A percentile compares a stretch with the other conserved stretches of the same genome.
phyloP scores from a whole-genome alignment of 331 rosid species.

The Acacia concinna region DNA sequence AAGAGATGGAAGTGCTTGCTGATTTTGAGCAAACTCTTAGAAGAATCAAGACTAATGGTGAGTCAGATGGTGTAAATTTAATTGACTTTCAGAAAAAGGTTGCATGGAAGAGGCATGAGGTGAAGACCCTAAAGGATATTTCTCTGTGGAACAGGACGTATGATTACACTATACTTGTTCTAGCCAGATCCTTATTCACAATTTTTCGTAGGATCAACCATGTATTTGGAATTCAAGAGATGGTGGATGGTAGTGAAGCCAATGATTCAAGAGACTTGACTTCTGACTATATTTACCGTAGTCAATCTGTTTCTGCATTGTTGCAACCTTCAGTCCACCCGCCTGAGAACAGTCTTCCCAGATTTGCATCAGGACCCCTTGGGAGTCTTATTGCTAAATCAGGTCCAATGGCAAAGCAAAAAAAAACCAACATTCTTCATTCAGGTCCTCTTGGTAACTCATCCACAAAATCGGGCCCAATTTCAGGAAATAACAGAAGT shows the following conservation, averaged over 20 bases:
- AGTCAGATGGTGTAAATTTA: conserved; percentile 49
- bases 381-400: conserved; percentile 50
- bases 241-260: conserved; percentile 38
- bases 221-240: conserved; percentile 69
- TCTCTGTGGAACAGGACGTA: conserved; percentile 89
- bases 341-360: conserved; percentile 48
- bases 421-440: conserved; percentile 48
- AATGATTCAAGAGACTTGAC: conserved; percentile 39
- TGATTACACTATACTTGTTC: conserved; percentile 64
- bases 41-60: conserved; percentile 72
- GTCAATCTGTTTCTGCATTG: conserved; percentile 75
- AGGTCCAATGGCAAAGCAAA: conserved; percentile 39
- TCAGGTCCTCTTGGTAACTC: conserved; percentile 72
- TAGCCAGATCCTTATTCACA: conserved; percentile 82
- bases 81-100: conserved; percentile 79
- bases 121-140: conserved; percentile 63
- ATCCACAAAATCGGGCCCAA: conserved; percentile 54
- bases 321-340: conserved; percentile 64
- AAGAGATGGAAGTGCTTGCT: conserved; percentile 86
- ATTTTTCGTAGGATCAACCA: conserved; percentile 69
- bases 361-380: conserved; percentile 93
- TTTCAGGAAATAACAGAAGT: conserved; percentile 48
- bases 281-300: conserved; percentile 55
- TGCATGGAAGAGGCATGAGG: conserved; percentile 74
- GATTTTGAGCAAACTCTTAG: conserved; percentile 84